Evolutionary conservation across 2,329 filamentous ascomycete species (phyloP).

Genomic region (Salinomyces thailandicus): DNA sequence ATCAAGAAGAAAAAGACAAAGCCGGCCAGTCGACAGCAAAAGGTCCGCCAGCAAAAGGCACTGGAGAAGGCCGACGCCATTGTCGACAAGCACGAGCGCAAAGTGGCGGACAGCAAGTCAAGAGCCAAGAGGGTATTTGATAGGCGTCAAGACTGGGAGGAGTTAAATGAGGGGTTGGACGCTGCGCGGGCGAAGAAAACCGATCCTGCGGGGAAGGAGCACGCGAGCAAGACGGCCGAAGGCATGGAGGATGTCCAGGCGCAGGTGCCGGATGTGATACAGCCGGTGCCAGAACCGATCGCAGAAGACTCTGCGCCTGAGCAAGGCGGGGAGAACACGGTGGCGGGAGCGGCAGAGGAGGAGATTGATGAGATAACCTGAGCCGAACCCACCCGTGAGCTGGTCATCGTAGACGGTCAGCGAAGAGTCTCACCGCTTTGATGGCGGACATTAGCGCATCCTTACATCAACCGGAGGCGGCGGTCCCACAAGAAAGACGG

Average conservation of each 20-base stretch:
- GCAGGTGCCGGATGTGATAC: conserved; percentile 3
- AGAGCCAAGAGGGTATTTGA: conserved; percentile 36
- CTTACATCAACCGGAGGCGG: too few species aligned
- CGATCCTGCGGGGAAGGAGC: neutral
- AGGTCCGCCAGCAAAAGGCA: conserved; percentile 43
- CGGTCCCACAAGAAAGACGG: too few species aligned
- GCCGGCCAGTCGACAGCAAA: conserved; percentile 42
- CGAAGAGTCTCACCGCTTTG: too few species aligned
- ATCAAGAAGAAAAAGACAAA: conserved; percentile 58
- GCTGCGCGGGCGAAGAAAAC: neutral
- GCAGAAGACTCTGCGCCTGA: neutral
- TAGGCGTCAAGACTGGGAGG: conserved; percentile 23
- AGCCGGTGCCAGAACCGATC: neutral
- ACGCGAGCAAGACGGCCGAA: neutral
- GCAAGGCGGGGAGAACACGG: neutral
- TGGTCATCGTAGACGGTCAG: too few species aligned
- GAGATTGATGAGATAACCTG: neutral
- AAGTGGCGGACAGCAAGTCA: conserved; percentile 42
- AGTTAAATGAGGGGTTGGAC: conserved; percentile 21
- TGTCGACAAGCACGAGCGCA: conserved; percentile 45
- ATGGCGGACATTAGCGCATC: too few species aligned
- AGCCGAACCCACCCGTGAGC: too few species aligned
- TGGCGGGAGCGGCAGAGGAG: neutral
- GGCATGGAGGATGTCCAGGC: conserved; percentile 4
- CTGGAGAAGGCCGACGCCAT: conserved; percentile 46